Evolutionary conservation across 345 rosid genomes (phyloP), one percentile per base, ranked within the genome.

Genomic region (Toxicodendron radicans): DNA sequence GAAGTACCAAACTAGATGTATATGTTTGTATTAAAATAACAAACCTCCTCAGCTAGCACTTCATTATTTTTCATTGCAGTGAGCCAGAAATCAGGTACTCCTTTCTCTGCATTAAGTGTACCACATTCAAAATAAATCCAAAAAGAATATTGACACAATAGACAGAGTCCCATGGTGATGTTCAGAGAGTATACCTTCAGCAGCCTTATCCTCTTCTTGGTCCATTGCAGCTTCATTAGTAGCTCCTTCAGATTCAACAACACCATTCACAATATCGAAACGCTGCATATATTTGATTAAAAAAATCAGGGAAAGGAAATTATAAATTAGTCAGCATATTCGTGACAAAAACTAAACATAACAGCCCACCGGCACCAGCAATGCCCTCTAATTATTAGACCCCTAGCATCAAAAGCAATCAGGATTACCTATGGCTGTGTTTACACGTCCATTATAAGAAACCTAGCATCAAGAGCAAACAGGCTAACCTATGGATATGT

Each of bases 41-140:
- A 2, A 60, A 92, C 99, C 97, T 93, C 99, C 66, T 93, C 97
- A 51, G 86, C 83, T 4, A 91, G 80, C 27, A 93, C 97, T 72
- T 93, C 99, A 81, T 96, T 96, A 80, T 92, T 96, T 83, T 92
- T 96, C 95, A 96, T 82, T 17, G 98, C 98, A 73, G 46, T 83
- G 21, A 92, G 90, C 99, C 99, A 96, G 79, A 96, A 96, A 56
- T 90, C 88, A 30, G 99, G 99, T 32, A 96, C 98, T 79, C 99
- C 98, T 81, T 90, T 93, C 73, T 86, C 99, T 93, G 88, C 79
- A 79, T 11, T 13, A 46, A 72, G 80, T 62, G 17, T 17, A 49
- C 9, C 18, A 74, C 2, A 62, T 63, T 60, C 21, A 61, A 16
- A 63, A 81, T 5, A 71, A 62, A 77, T 35, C n/a, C 46, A 16